These are phyloP conservation scores for Heterobasidion occidentale DNA, from an alignment of 1,284 basidiomycete genomes.

Conservation along the genomic window DNA sequence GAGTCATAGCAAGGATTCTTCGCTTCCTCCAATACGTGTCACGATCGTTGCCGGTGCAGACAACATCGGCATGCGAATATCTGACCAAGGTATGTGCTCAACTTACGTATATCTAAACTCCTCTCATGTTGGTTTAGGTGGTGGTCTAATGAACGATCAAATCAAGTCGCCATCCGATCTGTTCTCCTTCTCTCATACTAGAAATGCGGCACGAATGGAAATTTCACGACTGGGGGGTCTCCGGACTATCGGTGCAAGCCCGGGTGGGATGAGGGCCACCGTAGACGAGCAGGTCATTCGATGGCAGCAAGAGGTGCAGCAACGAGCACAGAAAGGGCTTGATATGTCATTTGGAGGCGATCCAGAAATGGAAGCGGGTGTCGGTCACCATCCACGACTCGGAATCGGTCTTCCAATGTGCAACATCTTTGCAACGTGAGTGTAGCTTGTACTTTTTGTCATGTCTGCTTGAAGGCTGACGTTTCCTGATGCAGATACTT, in stretches of 20 bases:
- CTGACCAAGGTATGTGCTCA: slow-evolving; percentile 61
- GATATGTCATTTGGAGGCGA: slow-evolving; percentile 16
- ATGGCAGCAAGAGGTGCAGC: slow-evolving; percentile 28
- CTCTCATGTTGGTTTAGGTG: slow-evolving; percentile 36
- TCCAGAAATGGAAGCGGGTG: slow-evolving; percentile 36
- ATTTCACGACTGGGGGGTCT: slow-evolving; percentile 64
- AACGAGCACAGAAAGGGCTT: slow-evolving; percentile 9
- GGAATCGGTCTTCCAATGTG: slow-evolving; percentile 83
- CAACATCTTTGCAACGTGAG: slow-evolving; percentile 75
- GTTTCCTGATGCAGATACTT: slow-evolving; percentile 46
- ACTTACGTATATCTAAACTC: neutral
- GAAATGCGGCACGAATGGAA: slow-evolving; percentile 65
- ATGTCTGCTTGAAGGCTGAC: slow-evolving; percentile 1
- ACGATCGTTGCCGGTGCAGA: slow-evolving; percentile 71
- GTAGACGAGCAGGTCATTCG: slow-evolving; percentile 63
- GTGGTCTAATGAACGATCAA: slow-evolving; percentile 48
- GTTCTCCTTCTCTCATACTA: slow-evolving; percentile 76
- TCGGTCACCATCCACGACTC: slow-evolving; percentile 53
- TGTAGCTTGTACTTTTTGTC: neutral
- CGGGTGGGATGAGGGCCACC: slow-evolving; percentile 62
- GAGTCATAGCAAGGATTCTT: slow-evolving; percentile 33
- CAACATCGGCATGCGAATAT: slow-evolving; percentile 73
- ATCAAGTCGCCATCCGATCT: slow-evolving; percentile 62
- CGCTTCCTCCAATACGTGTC: slow-evolving; percentile 53
- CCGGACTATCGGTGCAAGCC: slow-evolving; percentile 52